These are phyloP conservation scores for Pilatotrama ljubarskyi DNA, from an alignment of 768 basidiomycete genomes.

Conservation along the genomic window DNA sequence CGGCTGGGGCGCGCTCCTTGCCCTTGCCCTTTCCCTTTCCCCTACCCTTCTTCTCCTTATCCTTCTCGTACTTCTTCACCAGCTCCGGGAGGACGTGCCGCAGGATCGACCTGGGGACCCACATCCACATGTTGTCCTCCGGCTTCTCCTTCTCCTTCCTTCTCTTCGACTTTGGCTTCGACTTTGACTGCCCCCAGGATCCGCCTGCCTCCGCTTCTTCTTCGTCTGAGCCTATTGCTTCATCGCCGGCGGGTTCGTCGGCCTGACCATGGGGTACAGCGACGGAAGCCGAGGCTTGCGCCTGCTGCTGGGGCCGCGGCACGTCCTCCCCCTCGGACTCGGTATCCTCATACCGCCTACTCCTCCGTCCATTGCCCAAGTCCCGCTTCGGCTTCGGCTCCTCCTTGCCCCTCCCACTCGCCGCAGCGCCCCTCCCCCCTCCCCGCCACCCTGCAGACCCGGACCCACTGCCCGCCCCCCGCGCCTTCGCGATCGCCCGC, in stretches of 20 bases:
- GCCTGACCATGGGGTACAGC: too few relatives aligned
- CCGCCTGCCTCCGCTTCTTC: not conserved
- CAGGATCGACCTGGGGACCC: conserved; percentile 46
- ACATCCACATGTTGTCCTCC: conserved; percentile 35
- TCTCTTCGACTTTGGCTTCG: conserved; percentile 2
- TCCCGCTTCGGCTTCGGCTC: not conserved
- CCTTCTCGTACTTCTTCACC: conserved; percentile 36
- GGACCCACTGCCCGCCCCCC: not conserved
- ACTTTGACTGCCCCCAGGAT: not conserved
- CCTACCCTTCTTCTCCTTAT: conserved; percentile 2
- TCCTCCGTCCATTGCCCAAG: too few relatives aligned
- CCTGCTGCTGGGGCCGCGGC: not conserved
- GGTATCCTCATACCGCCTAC: not conserved
- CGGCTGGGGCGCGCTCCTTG: not conserved
- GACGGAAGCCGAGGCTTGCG: too few relatives aligned
- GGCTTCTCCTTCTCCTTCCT: conserved; percentile 26
- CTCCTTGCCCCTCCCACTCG: not conserved
- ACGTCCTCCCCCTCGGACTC: not conserved
- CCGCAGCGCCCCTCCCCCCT: not conserved
- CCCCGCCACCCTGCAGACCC: not conserved
- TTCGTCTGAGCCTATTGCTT: not conserved
- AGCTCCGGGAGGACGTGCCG: conserved; percentile 42
- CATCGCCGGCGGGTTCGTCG: not conserved
- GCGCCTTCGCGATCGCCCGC: not conserved
- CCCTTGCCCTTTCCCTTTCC: conserved; percentile 7